These are phyloP conservation scores for Phytophthora pisi DNA, from an alignment of 352 stramenopile genomes.

Conservation along the genomic window DNA sequence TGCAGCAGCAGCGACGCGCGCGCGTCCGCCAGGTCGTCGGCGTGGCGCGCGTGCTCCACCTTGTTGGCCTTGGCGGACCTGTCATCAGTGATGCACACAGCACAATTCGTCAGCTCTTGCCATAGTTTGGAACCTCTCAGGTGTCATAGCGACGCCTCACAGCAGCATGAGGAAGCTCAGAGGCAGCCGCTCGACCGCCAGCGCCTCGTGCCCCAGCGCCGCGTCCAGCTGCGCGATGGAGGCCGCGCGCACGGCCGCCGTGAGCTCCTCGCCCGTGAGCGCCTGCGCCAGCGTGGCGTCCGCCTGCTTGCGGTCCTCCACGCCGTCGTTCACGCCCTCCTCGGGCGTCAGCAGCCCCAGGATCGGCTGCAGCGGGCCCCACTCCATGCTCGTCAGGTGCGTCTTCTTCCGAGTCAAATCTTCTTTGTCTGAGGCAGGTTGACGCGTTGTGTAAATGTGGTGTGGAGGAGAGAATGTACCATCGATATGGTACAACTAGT, in stretches of 20 bases:
- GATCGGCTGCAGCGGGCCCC: slow-evolving; percentile 63
- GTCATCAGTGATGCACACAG: neutral
- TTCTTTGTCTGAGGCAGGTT: slow-evolving; percentile 13
- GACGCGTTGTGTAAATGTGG: slow-evolving; percentile 1
- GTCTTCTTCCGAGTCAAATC: slow-evolving; percentile 15
- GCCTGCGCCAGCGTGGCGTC: slow-evolving; percentile 51
- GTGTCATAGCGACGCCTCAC: slow-evolving; percentile 28
- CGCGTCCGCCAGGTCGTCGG: slow-evolving; percentile 26
- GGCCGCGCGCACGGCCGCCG: slow-evolving; percentile 45
- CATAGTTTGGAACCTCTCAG: neutral
- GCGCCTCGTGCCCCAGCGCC: slow-evolving; percentile 53
- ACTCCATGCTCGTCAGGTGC: slow-evolving; percentile 38
- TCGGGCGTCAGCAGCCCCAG: slow-evolving; percentile 47
- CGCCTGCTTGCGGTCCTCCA: slow-evolving; percentile 51
- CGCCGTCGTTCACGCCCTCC: slow-evolving; percentile 39
- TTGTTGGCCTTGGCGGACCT: slow-evolving; percentile 64
- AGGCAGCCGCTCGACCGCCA: slow-evolving; percentile 61
- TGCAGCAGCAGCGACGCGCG: slow-evolving; percentile 46
- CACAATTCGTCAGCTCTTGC: neutral
- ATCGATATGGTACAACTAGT: neutral
- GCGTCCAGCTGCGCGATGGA: slow-evolving; percentile 68
- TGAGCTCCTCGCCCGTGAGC: slow-evolving; percentile 55
- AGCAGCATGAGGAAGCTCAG: slow-evolving; percentile 51
- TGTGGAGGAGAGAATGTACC: slow-evolving; percentile 7
- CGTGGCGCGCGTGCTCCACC: slow-evolving; percentile 44